These are phyloP conservation scores for Colletotrichum kahawae DNA, from an alignment of 2,329 filamentous ascomycete species.

Conservation along the genomic window DNA sequence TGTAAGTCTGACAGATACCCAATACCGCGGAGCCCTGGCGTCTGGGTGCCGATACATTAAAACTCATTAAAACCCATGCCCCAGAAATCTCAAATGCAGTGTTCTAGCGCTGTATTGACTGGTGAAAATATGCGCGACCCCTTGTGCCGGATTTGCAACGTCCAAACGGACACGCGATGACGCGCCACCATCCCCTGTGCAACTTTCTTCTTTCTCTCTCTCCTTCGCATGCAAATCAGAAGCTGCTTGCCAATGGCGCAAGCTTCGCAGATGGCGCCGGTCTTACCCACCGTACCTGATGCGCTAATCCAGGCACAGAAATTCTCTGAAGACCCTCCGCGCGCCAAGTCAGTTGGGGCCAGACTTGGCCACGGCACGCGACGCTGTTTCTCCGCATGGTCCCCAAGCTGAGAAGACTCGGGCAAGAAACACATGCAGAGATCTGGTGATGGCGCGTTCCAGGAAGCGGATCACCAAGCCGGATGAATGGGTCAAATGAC, in stretches of 20 bases:
- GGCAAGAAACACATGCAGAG: not conserved
- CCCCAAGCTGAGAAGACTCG: not conserved
- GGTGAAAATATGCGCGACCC: not conserved
- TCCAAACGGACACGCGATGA: not conserved
- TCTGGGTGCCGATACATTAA: not conserved
- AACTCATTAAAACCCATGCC: not conserved
- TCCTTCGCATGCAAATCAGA: not conserved
- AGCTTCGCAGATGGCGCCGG: not conserved
- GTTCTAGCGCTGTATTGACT: not conserved
- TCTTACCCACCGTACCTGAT: not conserved
- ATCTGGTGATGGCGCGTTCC: not conserved
- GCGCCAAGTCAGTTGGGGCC: not conserved
- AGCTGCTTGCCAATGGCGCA: not conserved
- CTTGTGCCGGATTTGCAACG: not conserved
- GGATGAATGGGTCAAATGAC: not conserved
- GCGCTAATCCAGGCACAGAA: conserved; percentile 18
- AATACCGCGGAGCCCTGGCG: not conserved
- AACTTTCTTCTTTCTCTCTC: not conserved
- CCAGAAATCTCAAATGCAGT: not conserved
- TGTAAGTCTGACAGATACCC: not conserved
- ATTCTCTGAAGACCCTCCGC: conserved; percentile 12
- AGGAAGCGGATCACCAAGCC: not conserved
- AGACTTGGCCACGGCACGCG: not conserved
- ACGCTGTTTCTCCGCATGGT: not conserved
- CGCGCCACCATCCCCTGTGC: not conserved